Evolutionary conservation across 768 basidiomycete species (phyloP), one percentile per base, ranked within the genome.

Genomic region (Termitomyces sp.): DNA sequence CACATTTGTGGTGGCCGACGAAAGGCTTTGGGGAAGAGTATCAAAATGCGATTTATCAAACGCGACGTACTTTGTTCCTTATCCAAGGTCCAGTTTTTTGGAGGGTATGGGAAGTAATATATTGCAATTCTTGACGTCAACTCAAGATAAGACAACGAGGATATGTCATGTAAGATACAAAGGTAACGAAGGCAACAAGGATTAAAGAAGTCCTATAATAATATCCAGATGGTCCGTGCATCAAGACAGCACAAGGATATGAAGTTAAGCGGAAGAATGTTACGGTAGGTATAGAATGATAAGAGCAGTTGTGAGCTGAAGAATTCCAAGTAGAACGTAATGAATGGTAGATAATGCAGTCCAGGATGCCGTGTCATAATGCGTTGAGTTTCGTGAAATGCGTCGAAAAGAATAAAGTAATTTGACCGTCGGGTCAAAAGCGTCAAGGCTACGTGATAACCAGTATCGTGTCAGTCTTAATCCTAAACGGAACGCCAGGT

Each of bases 401-500:
- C 63, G 51, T 62, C 56, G 55, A 62, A 51, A 20, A 59, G 47
- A 60, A 20, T 29, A 20, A 60, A 62, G 58, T 48, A 65, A 59
- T 48, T 41, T 4, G 50, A 45, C 54, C 33, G 55, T 58, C 62
- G 45, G 60, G 46, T 62, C 45, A 24, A 60, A 54, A 62, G 48
- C 64, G 55, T 66, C 36, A 41, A 44, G 64, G 45, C 37, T 50
- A 53, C 39, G 10, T 26, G 44, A 57, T 57, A 62, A 52, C 54
- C 59, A 57, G 53, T 50, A 59, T 60, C 56, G 48, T 62, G 47
- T 54, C 51, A 10, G 49, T 33, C 18, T 60, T 45, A 7, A 57
- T 62, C 67, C 64, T 73, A 79, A 68, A 75, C 77, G 69, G 84
- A 81, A 68, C 85, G 84, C 86, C 87, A 87, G 81, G 70, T 80